A percentile compares a stretch with the other conserved stretches of the same genome.
phyloP scores from a whole-genome alignment of 2,329 filamentous ascomycete species.

The Aspergillus sp. region DNA sequence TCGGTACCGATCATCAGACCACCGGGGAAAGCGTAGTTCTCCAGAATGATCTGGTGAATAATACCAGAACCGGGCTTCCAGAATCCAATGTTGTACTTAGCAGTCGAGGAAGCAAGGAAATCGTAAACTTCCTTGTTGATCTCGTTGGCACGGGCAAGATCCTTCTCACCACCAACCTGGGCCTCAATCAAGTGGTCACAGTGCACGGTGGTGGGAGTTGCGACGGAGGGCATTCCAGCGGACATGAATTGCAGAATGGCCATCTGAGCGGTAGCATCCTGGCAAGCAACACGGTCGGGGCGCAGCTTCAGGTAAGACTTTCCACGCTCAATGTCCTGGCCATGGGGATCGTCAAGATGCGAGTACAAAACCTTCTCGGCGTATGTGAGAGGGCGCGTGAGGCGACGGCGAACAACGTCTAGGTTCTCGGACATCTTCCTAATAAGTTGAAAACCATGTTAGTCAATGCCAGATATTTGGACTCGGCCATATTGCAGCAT shows the following conservation, averaged over 20 bases:
- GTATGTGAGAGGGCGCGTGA: conserved; percentile 91
- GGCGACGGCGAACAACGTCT: conserved; percentile 78
- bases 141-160: conserved; percentile 82
- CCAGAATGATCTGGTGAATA: conserved; percentile 97
- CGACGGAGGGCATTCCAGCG: conserved; percentile 91
- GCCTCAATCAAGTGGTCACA: conserved; percentile 99
- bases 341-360: conserved; percentile 94
- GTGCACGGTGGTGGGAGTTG: conserved; percentile 93
- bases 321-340: conserved; percentile 94
- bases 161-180: conserved; percentile 87
- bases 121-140: conserved; percentile 99
- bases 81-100: conserved; percentile 99
- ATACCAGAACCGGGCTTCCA: conserved; percentile 98
- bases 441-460: conserved; percentile 26
- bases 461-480: conserved; percentile 13
- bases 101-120: conserved; percentile 89
- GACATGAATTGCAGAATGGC: conserved; percentile 99
- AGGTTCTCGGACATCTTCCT: conserved; percentile 99
- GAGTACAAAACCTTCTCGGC: conserved; percentile 99
- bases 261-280: conserved; percentile 99
- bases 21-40: conserved; percentile 99
- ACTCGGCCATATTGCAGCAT: not conserved
- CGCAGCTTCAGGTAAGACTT: conserved; percentile 94
- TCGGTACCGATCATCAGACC: conserved; percentile 97
- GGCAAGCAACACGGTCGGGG: conserved; percentile 96